A percentile compares a stretch with the other conserved stretches of the same genome.
Evolutionary conservation across 306 rosid genomes (phyloP).

Genomic region (Canavalia gladiata): DNA sequence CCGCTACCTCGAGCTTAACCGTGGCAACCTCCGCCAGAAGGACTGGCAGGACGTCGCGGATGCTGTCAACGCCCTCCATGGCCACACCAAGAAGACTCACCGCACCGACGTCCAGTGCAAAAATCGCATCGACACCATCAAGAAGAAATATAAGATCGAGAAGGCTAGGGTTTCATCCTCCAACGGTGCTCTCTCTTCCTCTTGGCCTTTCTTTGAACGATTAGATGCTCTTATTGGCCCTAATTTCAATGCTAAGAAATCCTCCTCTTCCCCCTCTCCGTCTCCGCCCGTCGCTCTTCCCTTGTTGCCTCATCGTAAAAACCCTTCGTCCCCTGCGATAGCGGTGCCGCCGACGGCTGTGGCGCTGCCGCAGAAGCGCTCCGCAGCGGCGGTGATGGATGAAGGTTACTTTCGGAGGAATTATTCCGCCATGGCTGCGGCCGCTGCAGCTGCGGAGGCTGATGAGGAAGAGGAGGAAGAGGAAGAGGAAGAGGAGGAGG

Average conservation of each 20-base stretch:
- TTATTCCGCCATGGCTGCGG: constrained; percentile 91
- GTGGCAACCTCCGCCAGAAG: constrained; percentile 97
- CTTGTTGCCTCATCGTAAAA: constrained; percentile 62
- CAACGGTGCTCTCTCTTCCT: constrained; percentile 56
- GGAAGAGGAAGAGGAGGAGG: constrained; percentile 64
- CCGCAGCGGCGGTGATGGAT: constrained; percentile 54
- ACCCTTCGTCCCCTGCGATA: constrained; percentile 44
- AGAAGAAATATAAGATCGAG: constrained; percentile 95
- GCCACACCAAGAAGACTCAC: constrained; percentile 86
- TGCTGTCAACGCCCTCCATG: constrained; percentile 92
- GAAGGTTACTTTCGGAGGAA: constrained; percentile 78
- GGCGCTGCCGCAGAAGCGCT: constrained; percentile 76
- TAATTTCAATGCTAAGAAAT: constrained; percentile 56
- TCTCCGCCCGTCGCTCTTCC: constrained; percentile 77
- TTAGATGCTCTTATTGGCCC: constrained; percentile 76
- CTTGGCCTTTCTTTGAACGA: constrained; percentile 88
- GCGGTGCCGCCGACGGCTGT: constrained; percentile 50
- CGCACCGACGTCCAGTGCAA: constrained; percentile 98
- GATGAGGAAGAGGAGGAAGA: constrained; percentile 78
- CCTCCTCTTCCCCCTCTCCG: constrained; percentile 60
- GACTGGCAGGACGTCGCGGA: constrained; percentile 99
- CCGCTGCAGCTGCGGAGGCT: constrained; percentile 81
- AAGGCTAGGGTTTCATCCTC: constrained; percentile 83
- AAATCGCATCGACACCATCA: constrained; percentile 91
- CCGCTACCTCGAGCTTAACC: constrained; percentile 90